These are phyloP conservation scores for Candida awuae DNA, from an alignment of 805 yeast genomes.

Conservation along the genomic window DNA sequence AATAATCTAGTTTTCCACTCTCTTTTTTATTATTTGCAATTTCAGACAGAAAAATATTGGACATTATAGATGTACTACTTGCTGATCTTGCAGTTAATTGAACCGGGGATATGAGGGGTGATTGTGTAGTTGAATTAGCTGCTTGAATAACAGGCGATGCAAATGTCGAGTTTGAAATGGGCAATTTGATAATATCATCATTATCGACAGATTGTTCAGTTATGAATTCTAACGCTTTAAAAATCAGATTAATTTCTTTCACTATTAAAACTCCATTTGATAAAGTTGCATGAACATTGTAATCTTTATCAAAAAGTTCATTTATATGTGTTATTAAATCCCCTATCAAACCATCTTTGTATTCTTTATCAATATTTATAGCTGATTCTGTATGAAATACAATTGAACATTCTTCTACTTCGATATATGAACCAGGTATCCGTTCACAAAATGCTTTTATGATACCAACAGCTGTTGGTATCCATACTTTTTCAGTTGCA, in stretches of 20 bases:
- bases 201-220: slow-evolving; percentile 26
- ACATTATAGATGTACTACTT: background rate
- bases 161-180: slow-evolving; percentile 8
- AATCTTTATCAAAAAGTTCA: slow-evolving; percentile 52
- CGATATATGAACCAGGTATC: slow-evolving; percentile 68
- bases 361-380: slow-evolving; percentile 49
- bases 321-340: slow-evolving; percentile 81
- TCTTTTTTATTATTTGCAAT: background rate
- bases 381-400: slow-evolving; percentile 69
- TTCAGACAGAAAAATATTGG: background rate
- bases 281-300: slow-evolving; percentile 67
- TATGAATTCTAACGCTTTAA: slow-evolving; percentile 49
- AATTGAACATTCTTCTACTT: slow-evolving; percentile 67
- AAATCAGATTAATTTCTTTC: slow-evolving; percentile 53
- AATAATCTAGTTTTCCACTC: background rate
- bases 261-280: slow-evolving; percentile 63
- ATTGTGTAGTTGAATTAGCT: background rate
- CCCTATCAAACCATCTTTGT: slow-evolving; percentile 65
- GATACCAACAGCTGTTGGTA: slow-evolving; percentile 46
- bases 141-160: slow-evolving; percentile 10
- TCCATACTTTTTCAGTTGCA: slow-evolving; percentile 50
- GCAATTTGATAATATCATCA: slow-evolving; percentile 14
- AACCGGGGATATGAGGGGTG: slow-evolving; percentile 1
- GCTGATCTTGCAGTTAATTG: background rate
- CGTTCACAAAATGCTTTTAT: slow-evolving; percentile 62